Percentiles rank a stretch among this genome's conserved stretches.
Conservation (phyloP, 371 early-diverging fungal genomes). For the Paraphysoderma sedebokerense region DNA sequence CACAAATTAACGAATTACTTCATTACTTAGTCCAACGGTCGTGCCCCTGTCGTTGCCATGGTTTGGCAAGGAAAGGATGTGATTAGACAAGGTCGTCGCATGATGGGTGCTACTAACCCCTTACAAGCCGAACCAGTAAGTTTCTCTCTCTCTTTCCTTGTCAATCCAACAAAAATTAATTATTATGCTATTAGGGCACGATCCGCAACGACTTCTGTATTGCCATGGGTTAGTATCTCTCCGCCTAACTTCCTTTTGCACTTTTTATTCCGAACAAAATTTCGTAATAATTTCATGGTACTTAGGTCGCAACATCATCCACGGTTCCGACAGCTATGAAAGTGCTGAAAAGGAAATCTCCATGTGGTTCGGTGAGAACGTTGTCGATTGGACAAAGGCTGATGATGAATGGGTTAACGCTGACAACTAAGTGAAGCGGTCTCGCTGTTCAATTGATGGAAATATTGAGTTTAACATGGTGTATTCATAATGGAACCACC, state of each 20-base stretch:
- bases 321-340: constrained; percentile 26
- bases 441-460: no score
- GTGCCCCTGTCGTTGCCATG: constrained; percentile 8
- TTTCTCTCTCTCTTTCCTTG: neutral
- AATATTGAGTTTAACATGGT: constrained; percentile 12
- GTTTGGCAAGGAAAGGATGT: constrained; percentile 28
- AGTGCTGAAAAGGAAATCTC: neutral
- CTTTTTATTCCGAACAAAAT: no score
- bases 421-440: constrained; percentile 14
- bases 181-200: constrained; percentile 12
- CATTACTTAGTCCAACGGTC: no score
- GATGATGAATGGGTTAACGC: constrained; percentile 12
- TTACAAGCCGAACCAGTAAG: constrained; percentile 12
- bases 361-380: constrained; percentile 3
- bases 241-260: neutral
- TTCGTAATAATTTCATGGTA: constrained; percentile 6
- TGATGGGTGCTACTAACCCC: constrained; percentile 41
- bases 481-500: no score
- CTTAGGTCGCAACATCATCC: constrained; percentile 32
- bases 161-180: neutral
- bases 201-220: constrained; percentile 34
- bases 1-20: no score
- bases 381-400: constrained; percentile 1
- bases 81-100: constrained; percentile 22
- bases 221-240: neutral